phyloP scores from a whole-genome alignment of 441 rosid species.

The Populus tomentosa region DNA sequence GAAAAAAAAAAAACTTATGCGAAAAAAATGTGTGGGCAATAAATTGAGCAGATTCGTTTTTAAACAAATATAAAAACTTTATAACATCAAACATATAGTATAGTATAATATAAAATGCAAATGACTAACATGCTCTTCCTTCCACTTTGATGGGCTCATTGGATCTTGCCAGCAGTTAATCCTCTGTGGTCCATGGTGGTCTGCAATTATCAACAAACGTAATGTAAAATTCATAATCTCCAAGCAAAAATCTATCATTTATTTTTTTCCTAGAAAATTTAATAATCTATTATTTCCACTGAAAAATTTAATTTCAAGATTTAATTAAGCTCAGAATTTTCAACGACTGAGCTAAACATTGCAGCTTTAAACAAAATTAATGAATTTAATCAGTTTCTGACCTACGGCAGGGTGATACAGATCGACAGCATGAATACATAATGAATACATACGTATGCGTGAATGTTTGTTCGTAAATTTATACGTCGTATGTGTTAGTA shows the following conservation, averaged over 20 bases:
- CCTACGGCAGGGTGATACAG: neutral
- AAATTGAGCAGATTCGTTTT: neutral
- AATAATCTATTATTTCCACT: neutral
- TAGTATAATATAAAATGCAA: neutral
- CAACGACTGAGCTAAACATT: neutral
- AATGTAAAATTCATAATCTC: neutral
- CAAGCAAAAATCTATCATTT: neutral
- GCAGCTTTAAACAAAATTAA: neutral
- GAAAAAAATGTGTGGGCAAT: neutral
- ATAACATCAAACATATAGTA: neutral
- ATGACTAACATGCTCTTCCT: slow-evolving; percentile 81
- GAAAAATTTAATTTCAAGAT: neutral
- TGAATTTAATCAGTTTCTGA: neutral
- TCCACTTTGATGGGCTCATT: slow-evolving; percentile 85
- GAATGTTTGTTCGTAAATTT: neutral
- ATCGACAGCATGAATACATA: no score
- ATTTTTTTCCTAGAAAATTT: neutral
- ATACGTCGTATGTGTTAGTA: neutral
- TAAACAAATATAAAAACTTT: neutral
- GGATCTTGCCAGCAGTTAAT: slow-evolving; percentile 80
- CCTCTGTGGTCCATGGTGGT: slow-evolving; percentile 85
- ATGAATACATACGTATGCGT: neutral
- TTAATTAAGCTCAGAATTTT: neutral
- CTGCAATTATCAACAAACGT: slow-evolving; percentile 26
- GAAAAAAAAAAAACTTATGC: no score